Base-by-base conservation (phyloP, 2,329 filamentous ascomycete genomes). In the Pseudogymnoascus pannorum region DNA sequence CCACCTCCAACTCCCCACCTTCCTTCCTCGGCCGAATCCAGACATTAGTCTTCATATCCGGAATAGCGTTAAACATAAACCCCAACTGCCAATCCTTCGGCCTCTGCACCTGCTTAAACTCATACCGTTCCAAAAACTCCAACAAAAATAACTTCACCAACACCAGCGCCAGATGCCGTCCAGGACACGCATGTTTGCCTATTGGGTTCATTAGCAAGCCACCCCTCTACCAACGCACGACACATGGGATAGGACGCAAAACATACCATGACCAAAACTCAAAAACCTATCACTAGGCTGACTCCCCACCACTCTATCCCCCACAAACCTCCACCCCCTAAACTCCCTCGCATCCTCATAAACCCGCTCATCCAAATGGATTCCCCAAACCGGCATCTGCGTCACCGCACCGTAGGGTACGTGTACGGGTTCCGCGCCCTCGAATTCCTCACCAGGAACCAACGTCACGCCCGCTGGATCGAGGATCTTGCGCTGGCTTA, bases 261-360 rank as follows among this genome's bases (percentile, higher is more conserved):
- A 57, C 48, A 20, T 57, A 57, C 54, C 54, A 36, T 58, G 54
- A 36, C 54, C 54, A 36, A 58, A 58, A 33, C 29, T 35, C 54
- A 58, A 33, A 58, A 58, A 58, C 54, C 54, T 26, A 58, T 58
- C 54, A 33, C 16, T 58, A 4, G 54, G 54, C 54, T 58, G 54
- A 36, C 29, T 35, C n/a, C 29, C 22, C 29, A 24, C 7, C 16
- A 58, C 54, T 8, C 9, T 58, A 36, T 58, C 54, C 29, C 8
- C 29, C 54, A 11, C 20, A 58, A 58, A 58, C 20, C 54, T 36
- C 20, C 31, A 58, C 11, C 54, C 54, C 54, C 8, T 36, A 16
- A 58, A 58, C 26, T 4, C 16, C 20, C 20, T 8, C 33, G 54
- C 9, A 5, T 35, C 29, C 29, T 36, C 29, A 36, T 58, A 58